A percentile compares a stretch with the other conserved stretches of the same genome.
Evolutionary conservation across 371 early-diverging fungal species (phyloP).

Genomic region (Coemansia sp.): DNA sequence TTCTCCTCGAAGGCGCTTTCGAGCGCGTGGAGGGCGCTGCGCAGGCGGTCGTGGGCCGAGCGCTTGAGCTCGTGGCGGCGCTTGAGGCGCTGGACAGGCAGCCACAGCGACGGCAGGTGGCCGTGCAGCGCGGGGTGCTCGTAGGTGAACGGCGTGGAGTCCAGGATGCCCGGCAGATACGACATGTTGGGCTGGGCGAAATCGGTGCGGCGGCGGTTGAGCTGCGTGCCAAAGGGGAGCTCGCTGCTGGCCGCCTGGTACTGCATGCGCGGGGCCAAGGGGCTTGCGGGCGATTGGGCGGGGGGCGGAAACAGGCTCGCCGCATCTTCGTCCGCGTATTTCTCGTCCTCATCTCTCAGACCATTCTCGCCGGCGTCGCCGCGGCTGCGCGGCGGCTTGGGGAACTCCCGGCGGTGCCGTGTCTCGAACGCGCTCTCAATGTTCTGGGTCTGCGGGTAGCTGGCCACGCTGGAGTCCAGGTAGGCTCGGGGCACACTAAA

Average conservation of each 20-base stretch:
- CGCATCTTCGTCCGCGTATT: background rate
- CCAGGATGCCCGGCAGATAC: slow-evolving; percentile 63
- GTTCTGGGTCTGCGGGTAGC: slow-evolving; percentile 19
- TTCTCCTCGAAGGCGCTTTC: slow-evolving; percentile 28
- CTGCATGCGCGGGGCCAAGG: slow-evolving; percentile 22
- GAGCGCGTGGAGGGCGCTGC: slow-evolving; percentile 13
- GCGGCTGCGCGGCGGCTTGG: background rate
- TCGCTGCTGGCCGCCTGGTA: slow-evolving; percentile 33
- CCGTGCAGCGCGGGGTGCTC: slow-evolving; percentile 69
- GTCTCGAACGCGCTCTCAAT: slow-evolving; percentile 28
- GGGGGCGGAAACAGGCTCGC: background rate
- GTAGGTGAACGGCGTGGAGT: slow-evolving; percentile 69
- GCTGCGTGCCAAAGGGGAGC: slow-evolving; percentile 34
- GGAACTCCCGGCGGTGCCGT: background rate
- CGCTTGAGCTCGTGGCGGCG: slow-evolving; percentile 13
- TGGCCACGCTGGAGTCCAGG: slow-evolving; percentile 30
- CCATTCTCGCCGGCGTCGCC: background rate
- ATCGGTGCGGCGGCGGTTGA: slow-evolving; percentile 56
- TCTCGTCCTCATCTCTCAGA: background rate
- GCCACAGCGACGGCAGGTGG: slow-evolving; percentile 71
- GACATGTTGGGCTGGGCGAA: slow-evolving; percentile 72
- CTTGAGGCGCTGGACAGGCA: slow-evolving; percentile 55
- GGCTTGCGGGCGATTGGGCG: background rate
- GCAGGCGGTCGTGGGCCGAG: slow-evolving; percentile 12
- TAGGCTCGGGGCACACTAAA: slow-evolving; percentile 37